These are phyloP conservation scores for Hypoxylon sp. DNA, from an alignment of 2,329 filamentous ascomycete species.

Conservation along the genomic window DNA sequence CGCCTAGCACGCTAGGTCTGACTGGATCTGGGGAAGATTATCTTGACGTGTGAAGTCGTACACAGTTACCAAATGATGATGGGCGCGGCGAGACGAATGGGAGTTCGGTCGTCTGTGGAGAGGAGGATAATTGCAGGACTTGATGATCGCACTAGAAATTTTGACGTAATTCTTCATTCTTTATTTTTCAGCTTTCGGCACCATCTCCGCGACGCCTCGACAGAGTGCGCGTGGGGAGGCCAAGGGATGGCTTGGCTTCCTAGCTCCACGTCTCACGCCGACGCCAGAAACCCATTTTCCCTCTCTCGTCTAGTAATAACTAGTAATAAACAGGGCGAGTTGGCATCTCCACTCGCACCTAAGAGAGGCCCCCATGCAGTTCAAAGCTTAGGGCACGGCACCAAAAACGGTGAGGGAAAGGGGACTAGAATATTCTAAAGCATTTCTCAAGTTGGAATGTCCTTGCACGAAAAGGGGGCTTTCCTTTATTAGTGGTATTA, in stretches of 20 bases:
- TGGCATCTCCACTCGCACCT: constrained; percentile 37
- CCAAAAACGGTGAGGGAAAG: constrained; percentile 29
- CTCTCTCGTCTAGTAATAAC: constrained; percentile 24
- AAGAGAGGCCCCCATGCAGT: constrained; percentile 21
- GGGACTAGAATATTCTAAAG: constrained; percentile 46
- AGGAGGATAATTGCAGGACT: constrained; percentile 44
- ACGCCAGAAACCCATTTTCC: constrained; percentile 10
- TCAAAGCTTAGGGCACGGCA: constrained; percentile 33
- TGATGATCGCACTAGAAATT: constrained; percentile 44
- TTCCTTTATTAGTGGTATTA: constrained; percentile 30
- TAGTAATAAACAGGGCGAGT: constrained; percentile 33
- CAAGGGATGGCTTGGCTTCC: constrained; percentile 24
- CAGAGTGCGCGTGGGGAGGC: constrained; percentile 23
- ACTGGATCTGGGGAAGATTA: constrained; percentile 45
- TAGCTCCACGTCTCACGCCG: constrained; percentile 22
- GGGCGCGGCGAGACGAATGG: constrained; percentile 40
- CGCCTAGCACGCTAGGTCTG: constrained; percentile 34
- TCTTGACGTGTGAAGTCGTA: constrained; percentile 45
- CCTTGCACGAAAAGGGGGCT: constrained; percentile 19
- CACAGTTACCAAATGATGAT: constrained; percentile 46
- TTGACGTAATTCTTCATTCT: constrained; percentile 47
- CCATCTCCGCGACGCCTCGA: constrained; percentile 40
- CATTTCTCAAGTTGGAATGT: constrained; percentile 43
- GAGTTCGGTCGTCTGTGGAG: constrained; percentile 39
- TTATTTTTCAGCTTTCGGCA: constrained; percentile 41